These are phyloP conservation scores for Multifurca ochricompacta DNA, from an alignment of 768 basidiomycete genomes.

Conservation along the genomic window DNA sequence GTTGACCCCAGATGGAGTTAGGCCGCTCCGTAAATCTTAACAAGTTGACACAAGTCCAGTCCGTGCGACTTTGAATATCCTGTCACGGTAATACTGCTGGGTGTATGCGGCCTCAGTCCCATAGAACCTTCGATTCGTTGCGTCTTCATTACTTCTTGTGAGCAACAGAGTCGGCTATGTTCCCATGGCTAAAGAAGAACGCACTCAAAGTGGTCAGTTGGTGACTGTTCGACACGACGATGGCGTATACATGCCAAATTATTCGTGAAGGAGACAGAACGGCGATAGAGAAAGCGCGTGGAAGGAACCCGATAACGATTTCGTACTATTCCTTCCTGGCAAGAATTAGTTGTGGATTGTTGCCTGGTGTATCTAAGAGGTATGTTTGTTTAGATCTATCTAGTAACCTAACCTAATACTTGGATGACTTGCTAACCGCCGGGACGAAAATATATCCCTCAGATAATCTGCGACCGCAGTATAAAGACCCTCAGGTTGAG, in stretches of 20 bases:
- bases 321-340: conserved; percentile 5
- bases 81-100: conserved; percentile 4
- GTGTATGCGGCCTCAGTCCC: not conserved
- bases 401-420: conserved; percentile 1
- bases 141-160: not conserved
- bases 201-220: not conserved
- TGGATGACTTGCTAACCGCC: not conserved
- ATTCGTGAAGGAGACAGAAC: conserved; percentile 2
- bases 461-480: conserved; percentile 2
- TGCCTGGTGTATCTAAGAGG: not conserved
- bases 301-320: not conserved
- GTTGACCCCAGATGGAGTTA: conserved; percentile 1
- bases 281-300: conserved; percentile 9
- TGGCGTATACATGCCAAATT: conserved; percentile 2
- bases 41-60: conserved; percentile 1
- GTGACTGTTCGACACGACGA: not conserved
- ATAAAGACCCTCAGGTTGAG: conserved; percentile 1
- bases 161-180: conserved; percentile 2
- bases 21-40: not conserved
- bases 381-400: conserved; percentile 4
- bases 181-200: conserved; percentile 1
- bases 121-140: conserved; percentile 8
- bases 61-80: not conserved
- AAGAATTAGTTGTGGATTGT: not conserved
- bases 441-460: conserved; percentile 1